Conservation (phyloP, 2,329 filamentous ascomycete genomes). For the Colletotrichum tropicale region DNA sequence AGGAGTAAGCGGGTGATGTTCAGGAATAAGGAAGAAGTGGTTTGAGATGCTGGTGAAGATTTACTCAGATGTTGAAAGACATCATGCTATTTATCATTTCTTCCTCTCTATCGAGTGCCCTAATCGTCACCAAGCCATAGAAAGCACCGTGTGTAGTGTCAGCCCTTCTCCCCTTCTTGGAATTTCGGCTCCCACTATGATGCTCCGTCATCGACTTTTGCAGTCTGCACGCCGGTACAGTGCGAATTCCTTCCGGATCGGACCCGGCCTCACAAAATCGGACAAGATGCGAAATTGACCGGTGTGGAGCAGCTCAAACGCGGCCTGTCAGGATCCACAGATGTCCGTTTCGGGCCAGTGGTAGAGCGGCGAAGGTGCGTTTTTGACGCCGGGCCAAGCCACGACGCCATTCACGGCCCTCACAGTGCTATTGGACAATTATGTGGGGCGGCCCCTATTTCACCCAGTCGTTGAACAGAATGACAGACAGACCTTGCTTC, state of each 20-base stretch:
- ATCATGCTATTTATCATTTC: neutral
- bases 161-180: neutral
- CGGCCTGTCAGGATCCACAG: neutral
- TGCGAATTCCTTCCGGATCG: neutral
- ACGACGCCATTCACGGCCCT: neutral
- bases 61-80: neutral
- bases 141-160: rapidly evolving
- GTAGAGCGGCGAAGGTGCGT: neutral
- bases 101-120: too few relatives aligned
- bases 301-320: neutral
- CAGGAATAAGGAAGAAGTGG: rapidly evolving
- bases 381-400: neutral
- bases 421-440: conserved; percentile 8
- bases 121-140: too few relatives aligned
- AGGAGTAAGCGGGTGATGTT: rapidly evolving
- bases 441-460: neutral
- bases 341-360: neutral
- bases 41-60: neutral
- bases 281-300: neutral
- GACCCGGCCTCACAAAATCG: neutral
- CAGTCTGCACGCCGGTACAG: neutral
- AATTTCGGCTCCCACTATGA: neutral
- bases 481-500: neutral
- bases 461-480: neutral
- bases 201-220: neutral